Conservation (phyloP, 192 early-diverging fungal species). For the Pilobolus umbonatus region DNA sequence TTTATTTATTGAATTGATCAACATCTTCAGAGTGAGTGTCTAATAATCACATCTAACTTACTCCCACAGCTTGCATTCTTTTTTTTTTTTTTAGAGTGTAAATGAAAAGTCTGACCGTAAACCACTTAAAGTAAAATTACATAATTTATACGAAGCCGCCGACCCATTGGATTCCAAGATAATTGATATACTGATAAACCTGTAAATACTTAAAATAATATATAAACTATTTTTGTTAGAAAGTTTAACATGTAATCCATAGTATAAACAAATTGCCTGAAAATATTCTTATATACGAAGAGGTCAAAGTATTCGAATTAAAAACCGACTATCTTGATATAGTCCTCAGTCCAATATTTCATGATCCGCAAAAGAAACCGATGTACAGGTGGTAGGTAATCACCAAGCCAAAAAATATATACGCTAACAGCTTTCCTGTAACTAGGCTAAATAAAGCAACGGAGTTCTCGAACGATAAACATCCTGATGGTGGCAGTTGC, state of each 20-base stretch:
- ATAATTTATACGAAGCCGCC: slow-evolving; percentile 15
- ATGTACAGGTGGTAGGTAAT: slow-evolving; percentile 20
- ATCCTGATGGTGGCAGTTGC: slow-evolving; percentile 13
- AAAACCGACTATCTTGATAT: slow-evolving; percentile 10
- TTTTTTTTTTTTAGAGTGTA: slow-evolving; percentile 16
- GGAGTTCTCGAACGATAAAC: background rate
- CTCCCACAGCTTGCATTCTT: slow-evolving; percentile 10
- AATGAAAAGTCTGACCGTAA: slow-evolving; percentile 17
- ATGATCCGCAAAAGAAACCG: slow-evolving; percentile 10
- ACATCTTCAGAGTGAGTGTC: slow-evolving; percentile 16
- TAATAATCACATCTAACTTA: slow-evolving; percentile 9
- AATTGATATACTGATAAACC: slow-evolving; percentile 15
- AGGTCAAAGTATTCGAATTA: slow-evolving; percentile 16
- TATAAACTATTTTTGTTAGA: slow-evolving; percentile 12
- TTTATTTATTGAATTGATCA: slow-evolving; percentile 5
- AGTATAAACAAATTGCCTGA: slow-evolving; percentile 17
- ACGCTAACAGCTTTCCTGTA: slow-evolving; percentile 7
- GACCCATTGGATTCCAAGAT: slow-evolving; percentile 16
- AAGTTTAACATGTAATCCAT: slow-evolving; percentile 13
- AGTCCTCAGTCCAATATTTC: slow-evolving; percentile 4
- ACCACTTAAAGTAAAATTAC: slow-evolving; percentile 15
- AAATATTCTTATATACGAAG: slow-evolving; percentile 13
- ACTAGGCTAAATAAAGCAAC: slow-evolving; percentile 19
- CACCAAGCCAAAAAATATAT: background rate
- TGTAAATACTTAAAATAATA: slow-evolving; percentile 5